Evolutionary conservation across 2,329 filamentous ascomycete genomes (phyloP).

Genomic region (Pseudocercospora crystallina): DNA sequence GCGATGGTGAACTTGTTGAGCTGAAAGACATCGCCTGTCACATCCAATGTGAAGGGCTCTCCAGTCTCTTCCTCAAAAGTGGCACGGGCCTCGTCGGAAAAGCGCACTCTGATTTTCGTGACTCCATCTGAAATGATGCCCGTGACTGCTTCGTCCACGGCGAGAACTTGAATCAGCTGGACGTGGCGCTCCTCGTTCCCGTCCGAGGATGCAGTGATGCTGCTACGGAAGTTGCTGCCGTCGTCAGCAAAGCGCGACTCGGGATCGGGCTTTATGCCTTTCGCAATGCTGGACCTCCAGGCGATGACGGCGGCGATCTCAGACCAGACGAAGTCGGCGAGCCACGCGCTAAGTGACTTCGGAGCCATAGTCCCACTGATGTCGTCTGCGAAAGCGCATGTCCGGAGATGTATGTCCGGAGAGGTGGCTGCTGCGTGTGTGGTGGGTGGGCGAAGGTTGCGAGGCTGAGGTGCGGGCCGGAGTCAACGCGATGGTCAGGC

Average conservation of each 20-base stretch:
- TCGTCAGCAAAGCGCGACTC: constrained; percentile 30
- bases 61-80: constrained; percentile 27
- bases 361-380: constrained; percentile 16
- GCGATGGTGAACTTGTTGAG: constrained; percentile 25
- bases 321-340: constrained; percentile 26
- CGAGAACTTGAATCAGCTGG: constrained; percentile 24
- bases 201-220: constrained; percentile 1
- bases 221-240: constrained; percentile 34
- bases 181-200: constrained; percentile 15
- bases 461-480: too few species aligned
- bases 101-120: constrained; percentile 24
- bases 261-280: constrained; percentile 27
- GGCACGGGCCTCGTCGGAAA: constrained; percentile 25
- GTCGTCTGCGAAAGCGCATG: too few species aligned
- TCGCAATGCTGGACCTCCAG: constrained; percentile 25
- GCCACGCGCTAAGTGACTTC: constrained; percentile 29
- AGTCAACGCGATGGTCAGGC: too few species aligned
- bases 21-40: constrained; percentile 29
- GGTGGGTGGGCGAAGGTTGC: too few species aligned
- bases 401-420: too few species aligned
- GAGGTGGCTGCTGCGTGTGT: too few species aligned
- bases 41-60: constrained; percentile 20
- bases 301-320: constrained; percentile 29
- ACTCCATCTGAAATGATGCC: constrained; percentile 30
- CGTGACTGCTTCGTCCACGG: constrained; percentile 11